These are phyloP conservation scores for Sambucus nigra DNA, from an alignment of 129 eudicot genomes.

Conservation along the genomic window DNA sequence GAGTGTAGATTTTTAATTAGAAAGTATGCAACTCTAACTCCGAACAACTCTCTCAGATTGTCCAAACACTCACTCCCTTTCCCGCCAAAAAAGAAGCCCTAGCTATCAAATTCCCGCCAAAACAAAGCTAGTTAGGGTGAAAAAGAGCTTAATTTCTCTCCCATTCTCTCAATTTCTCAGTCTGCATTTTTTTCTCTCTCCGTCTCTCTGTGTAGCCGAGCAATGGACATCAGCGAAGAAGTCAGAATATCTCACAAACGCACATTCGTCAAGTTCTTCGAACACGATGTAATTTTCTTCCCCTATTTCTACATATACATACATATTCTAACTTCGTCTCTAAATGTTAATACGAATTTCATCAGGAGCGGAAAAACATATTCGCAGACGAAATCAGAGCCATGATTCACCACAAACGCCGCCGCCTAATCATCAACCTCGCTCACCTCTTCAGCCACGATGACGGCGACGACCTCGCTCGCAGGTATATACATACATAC, in stretches of 20 bases:
- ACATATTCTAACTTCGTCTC: background rate
- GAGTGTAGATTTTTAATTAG: too few relatives aligned
- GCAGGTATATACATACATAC: slow-evolving; percentile 33
- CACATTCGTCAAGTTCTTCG: slow-evolving; percentile 60
- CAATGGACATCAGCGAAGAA: slow-evolving; percentile 88
- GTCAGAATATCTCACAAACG: slow-evolving; percentile 63
- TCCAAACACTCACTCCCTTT: too few relatives aligned
- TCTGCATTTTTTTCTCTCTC: slow-evolving; percentile 1
- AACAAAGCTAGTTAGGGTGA: too few relatives aligned
- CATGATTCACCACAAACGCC: slow-evolving; percentile 62
- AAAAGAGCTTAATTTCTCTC: too few relatives aligned
- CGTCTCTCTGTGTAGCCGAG: background rate
- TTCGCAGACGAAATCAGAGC: slow-evolving; percentile 48
- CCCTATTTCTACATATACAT: background rate
- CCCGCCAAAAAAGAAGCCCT: too few relatives aligned
- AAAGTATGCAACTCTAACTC: too few relatives aligned
- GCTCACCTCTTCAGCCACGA: slow-evolving; percentile 53
- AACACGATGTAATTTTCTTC: slow-evolving; percentile 46
- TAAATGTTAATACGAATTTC: background rate
- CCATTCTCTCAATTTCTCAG: too few relatives aligned
- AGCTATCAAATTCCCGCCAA: too few relatives aligned
- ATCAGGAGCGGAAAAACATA: slow-evolving; percentile 18
- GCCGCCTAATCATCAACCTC: slow-evolving; percentile 63
- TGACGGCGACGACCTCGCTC: slow-evolving; percentile 57
- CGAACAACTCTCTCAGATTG: too few relatives aligned